Evolutionary conservation across 1,284 basidiomycete species (phyloP).

Genomic region (Rhodofomes roseus): DNA sequence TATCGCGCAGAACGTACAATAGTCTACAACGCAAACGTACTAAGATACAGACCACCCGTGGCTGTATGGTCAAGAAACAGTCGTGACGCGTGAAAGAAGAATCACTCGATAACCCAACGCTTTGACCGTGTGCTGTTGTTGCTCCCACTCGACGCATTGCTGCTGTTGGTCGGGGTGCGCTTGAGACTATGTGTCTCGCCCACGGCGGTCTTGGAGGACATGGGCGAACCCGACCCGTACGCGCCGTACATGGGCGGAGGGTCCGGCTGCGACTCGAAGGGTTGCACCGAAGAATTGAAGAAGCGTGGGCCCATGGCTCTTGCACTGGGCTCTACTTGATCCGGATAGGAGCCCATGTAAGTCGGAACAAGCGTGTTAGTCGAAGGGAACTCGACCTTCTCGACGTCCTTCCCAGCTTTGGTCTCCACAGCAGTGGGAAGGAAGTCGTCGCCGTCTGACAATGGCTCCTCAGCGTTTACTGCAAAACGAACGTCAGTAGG

Average conservation of each 20-base stretch:
- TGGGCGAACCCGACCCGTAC: conserved; percentile 12
- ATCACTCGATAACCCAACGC: conserved; percentile 58
- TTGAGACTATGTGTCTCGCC: neutral
- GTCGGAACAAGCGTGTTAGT: conserved; percentile 50
- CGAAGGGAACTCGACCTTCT: conserved; percentile 68
- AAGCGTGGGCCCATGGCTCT: conserved; percentile 45
- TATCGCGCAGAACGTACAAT: conserved; percentile 14
- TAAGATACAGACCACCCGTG: conserved; percentile 14
- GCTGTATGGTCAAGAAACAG: conserved; percentile 4
- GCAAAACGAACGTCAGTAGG: conserved; percentile 2
- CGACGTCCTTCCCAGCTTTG: conserved; percentile 31
- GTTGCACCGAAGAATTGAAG: conserved; percentile 38
- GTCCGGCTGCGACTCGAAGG: conserved; percentile 33
- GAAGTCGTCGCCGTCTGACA: conserved; percentile 48
- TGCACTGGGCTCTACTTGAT: conserved; percentile 35
- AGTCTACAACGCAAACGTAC: conserved; percentile 9
- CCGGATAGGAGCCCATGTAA: conserved; percentile 45
- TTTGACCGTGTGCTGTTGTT: conserved; percentile 21
- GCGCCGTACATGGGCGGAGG: conserved; percentile 6
- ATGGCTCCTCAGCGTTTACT: conserved; percentile 56
- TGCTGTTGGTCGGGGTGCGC: neutral
- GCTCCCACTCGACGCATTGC: conserved; percentile 4
- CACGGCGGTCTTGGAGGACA: conserved; percentile 6
- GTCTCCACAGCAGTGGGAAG: conserved; percentile 33
- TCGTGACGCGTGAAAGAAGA: neutral